phyloP scores from a whole-genome alignment of 2,329 filamentous ascomycete genomes.

The Colletotrichum orbiculare region DNA sequence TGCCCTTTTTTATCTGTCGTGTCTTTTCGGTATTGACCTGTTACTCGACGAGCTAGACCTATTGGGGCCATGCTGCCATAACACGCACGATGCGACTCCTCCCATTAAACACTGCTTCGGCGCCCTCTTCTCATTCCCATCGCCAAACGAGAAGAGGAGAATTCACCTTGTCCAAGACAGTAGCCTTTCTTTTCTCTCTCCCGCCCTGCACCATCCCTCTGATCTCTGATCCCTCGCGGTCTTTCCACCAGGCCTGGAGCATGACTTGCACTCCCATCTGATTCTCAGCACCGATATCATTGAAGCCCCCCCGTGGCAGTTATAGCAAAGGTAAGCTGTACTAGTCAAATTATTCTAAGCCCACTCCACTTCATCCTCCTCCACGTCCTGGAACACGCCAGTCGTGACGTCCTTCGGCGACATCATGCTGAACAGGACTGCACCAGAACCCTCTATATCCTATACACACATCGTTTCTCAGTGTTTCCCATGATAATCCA shows the following conservation, averaged over 20 bases:
- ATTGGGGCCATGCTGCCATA: slow-evolving; percentile 17
- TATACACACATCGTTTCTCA: too few relatives aligned
- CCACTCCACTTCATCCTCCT: background rate
- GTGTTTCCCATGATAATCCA: too few relatives aligned
- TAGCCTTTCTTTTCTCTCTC: slow-evolving; percentile 20
- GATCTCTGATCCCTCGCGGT: slow-evolving; percentile 8
- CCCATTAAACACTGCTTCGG: slow-evolving; percentile 29
- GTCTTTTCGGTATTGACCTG: background rate
- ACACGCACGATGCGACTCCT: slow-evolving; percentile 6
- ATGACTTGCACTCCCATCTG: slow-evolving; percentile 7
- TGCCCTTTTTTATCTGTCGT: slow-evolving; percentile 2
- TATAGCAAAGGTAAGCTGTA: background rate
- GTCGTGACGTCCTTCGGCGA: too few relatives aligned
- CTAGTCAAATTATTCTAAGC: too few relatives aligned
- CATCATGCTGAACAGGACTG: too few relatives aligned
- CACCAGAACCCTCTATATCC: too few relatives aligned
- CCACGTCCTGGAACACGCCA: background rate
- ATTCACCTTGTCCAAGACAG: background rate
- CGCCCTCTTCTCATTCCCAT: slow-evolving; percentile 31
- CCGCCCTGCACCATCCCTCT: background rate
- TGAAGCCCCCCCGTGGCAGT: background rate
- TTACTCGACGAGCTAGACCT: slow-evolving; percentile 11
- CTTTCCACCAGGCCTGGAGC: background rate
- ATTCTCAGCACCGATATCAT: background rate
- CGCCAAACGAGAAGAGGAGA: background rate